Evolutionary conservation across 2,329 filamentous ascomycete species (phyloP), one percentile per base, ranked within the genome.

Genomic region (Verticillium nubilum): DNA sequence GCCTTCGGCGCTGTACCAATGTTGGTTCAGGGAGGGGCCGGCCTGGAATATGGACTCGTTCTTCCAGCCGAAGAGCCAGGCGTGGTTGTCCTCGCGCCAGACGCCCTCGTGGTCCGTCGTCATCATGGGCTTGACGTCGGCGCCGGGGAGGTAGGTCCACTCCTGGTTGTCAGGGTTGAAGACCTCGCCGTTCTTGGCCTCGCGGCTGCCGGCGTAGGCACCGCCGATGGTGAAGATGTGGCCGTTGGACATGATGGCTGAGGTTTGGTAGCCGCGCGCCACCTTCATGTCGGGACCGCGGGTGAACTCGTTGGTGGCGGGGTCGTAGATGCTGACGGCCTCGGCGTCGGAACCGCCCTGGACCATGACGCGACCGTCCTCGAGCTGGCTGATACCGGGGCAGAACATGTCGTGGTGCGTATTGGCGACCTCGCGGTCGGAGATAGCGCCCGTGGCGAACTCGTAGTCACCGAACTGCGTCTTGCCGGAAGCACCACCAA

Each of bases 201-300:
- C 74, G 4, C 65, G 59, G 0, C 73, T 77, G 29, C 83, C 84
- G 10, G 75, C 80, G 63, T 68, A 74, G 0, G 80, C 83, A 4
- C 85, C 84, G 19, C 85, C 84, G 37, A 86, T 85, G 13, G 75
- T 78, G 68, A 86, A 87, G 26, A 86, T 76, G 0, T 76, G 72
- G 4, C 84, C 84, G 60, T 84, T 76, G 0, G 81, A 81, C 1
- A 78, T 65, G 0, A 78, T 82, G 0, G 77, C 71, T 0, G 78
- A 77, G 0, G 81, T 70, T 56, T 86, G 83, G 60, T 86, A 84
- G 7, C 81, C 80, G 26, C 83, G 78, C 7, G 71, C 64, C 23
- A 80, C 71, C 15, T 72, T 68, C 79, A 85, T 80, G 56, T 75
- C 63, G 0, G 74, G 68, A 1, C 68, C 76, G 4, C 67, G 63